These are phyloP conservation scores for Podospora conica DNA, from an alignment of 495 filamentous ascomycete genomes.

Conservation along the genomic window DNA sequence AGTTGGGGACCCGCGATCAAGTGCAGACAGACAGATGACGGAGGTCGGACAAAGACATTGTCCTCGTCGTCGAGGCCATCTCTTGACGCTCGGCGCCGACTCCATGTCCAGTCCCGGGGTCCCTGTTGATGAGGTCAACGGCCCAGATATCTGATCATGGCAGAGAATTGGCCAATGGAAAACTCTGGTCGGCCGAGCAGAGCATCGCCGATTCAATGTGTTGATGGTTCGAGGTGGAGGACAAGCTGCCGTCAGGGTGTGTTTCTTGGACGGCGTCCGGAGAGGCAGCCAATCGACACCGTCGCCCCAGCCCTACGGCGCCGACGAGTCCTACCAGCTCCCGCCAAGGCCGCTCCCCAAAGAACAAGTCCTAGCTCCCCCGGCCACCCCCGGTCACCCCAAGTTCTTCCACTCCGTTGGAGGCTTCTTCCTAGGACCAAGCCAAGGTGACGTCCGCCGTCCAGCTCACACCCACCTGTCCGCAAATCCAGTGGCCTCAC, in stretches of 20 bases:
- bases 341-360: neutral
- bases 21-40: too few species aligned
- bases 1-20: neutral
- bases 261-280: neutral
- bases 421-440: constrained; percentile 17
- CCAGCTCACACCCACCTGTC: neutral
- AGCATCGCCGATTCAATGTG: neutral
- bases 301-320: constrained; percentile 14
- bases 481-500: constrained; percentile 11
- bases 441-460: constrained; percentile 18
- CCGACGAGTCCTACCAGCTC: constrained; percentile 12
- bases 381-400: constrained; percentile 4
- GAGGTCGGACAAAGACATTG: neutral
- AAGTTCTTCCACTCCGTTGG: neutral
- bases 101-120: neutral
- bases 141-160: too few species aligned
- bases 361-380: constrained; percentile 10
- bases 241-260: neutral
- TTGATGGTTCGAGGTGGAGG: neutral
- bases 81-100: neutral
- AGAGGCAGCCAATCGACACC: constrained; percentile 26
- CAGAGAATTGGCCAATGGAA: neutral
- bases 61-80: neutral
- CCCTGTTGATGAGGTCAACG: neutral
- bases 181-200: neutral